phyloP scores from a whole-genome alignment of 208 protist species.

The Crithidia acanthocephali region DNA sequence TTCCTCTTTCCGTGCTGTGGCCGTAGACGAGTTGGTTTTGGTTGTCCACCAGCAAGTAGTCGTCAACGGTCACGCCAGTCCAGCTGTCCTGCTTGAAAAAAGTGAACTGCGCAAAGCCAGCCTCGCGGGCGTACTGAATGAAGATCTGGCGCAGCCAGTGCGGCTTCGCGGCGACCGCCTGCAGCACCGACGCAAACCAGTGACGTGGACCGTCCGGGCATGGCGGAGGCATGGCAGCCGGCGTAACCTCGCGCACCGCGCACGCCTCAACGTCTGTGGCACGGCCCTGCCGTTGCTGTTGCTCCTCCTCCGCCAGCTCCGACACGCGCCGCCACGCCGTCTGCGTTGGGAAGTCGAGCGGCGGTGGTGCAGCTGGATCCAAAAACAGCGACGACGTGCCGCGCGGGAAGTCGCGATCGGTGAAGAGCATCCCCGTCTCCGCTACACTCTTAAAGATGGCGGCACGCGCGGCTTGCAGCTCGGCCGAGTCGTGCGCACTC shows the following conservation, averaged over 20 bases:
- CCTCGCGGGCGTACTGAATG: constrained; percentile 60
- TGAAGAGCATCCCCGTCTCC: constrained; percentile 47
- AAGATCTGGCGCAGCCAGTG: constrained; percentile 63
- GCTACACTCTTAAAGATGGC: constrained; percentile 52
- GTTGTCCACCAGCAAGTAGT: constrained; percentile 81
- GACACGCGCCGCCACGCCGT: constrained; percentile 68
- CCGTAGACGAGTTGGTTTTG: constrained; percentile 44
- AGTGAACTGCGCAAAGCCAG: constrained; percentile 86
- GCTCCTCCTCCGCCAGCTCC: constrained; percentile 15
- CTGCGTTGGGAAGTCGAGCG: constrained; percentile 51
- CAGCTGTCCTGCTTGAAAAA: constrained; percentile 87
- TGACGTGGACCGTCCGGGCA: constrained; percentile 59
- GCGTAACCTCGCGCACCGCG: constrained; percentile 32
- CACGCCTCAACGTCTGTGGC: neutral
- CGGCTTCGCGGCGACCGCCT: constrained; percentile 74
- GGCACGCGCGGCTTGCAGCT: constrained; percentile 37
- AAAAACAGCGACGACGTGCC: constrained; percentile 80
- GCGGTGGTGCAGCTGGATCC: constrained; percentile 52
- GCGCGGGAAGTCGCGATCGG: constrained; percentile 85
- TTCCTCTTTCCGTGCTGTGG: constrained; percentile 52
- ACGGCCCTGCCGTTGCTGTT: neutral
- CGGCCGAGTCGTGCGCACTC: neutral
- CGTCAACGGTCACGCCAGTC: constrained; percentile 86
- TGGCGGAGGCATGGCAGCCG: constrained; percentile 45
- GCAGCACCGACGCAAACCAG: constrained; percentile 81